Conservation (phyloP, 352 stramenopile species). For the Pythium biforme region DNA sequence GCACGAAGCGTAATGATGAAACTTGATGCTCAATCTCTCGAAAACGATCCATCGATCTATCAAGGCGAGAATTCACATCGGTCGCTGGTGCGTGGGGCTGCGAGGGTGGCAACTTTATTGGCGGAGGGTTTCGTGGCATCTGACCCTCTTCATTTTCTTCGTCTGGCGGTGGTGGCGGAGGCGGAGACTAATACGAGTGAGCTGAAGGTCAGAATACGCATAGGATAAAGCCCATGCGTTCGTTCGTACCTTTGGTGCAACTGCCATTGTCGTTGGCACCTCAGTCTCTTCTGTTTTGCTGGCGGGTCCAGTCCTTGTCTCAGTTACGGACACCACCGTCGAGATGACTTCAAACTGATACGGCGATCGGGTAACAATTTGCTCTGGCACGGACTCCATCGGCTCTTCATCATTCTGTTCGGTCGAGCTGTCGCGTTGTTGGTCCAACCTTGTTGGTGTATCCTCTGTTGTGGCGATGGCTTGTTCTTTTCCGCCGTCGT, state of each 20-base stretch:
- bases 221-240: background rate
- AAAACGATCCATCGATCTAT: conserved; percentile 28
- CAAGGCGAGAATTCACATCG: background rate
- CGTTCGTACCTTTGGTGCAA: conserved; percentile 6
- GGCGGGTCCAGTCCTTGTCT: background rate
- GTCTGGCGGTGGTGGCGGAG: conserved; percentile 15
- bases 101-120: background rate
- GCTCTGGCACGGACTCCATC: background rate
- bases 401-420: background rate
- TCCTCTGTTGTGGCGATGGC: background rate
- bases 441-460: background rate
- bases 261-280: too few species aligned
- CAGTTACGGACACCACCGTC: conserved; percentile 5
- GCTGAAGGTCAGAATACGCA: background rate
- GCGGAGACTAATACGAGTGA: conserved; percentile 1
- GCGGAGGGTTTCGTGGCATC: background rate
- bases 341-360: conserved; percentile 16
- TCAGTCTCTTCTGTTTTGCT: background rate
- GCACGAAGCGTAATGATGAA: conserved; percentile 22
- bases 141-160: background rate
- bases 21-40: conserved; percentile 23
- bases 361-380: background rate
- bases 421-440: background rate
- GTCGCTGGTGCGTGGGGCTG: background rate
- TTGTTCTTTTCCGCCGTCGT: conserved; percentile 19